Conservation (phyloP, 2,329 filamentous ascomycete genomes). For the Fusarium continuum region DNA sequence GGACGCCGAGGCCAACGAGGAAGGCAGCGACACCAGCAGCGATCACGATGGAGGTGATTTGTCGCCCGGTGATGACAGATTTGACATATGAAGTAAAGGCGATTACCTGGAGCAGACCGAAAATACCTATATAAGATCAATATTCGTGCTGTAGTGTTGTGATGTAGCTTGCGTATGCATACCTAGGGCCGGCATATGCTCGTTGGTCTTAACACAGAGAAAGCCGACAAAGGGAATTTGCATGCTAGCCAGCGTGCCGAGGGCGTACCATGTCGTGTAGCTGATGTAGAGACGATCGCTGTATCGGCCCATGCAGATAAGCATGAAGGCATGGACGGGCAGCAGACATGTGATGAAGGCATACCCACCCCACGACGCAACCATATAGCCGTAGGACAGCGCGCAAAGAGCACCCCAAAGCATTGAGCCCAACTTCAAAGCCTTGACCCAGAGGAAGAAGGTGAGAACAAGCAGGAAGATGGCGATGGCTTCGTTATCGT, state of each 20-base stretch:
- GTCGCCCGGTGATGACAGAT: conserved; percentile 86
- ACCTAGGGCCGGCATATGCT: conserved; percentile 98
- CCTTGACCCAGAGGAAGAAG: conserved; percentile 99
- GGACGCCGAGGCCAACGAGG: conserved; percentile 73
- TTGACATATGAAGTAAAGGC: conserved; percentile 92
- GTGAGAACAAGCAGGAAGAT: conserved; percentile 99
- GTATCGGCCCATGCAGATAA: conserved; percentile 96
- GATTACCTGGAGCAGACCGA: conserved; percentile 92
- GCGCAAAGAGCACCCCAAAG: conserved; percentile 96
- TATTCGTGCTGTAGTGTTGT: conserved; percentile 10
- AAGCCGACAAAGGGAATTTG: conserved; percentile 99
- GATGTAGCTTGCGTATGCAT: conserved; percentile 14
- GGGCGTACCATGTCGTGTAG: conserved; percentile 97
- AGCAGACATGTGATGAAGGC: conserved; percentile 99
- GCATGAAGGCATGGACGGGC: conserved; percentile 90
- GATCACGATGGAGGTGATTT: conserved; percentile 91
- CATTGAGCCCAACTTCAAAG: conserved; percentile 93
- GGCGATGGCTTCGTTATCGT: conserved; percentile 99
- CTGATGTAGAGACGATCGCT: conserved; percentile 94
- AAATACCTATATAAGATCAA: conserved; percentile 73
- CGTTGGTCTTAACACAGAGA: conserved; percentile 93
- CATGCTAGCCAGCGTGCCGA: conserved; percentile 97
- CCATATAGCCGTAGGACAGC: conserved; percentile 99
- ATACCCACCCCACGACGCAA: conserved; percentile 98
- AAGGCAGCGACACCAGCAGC: conserved; percentile 80